Conservation (phyloP, 2,329 filamentous ascomycete genomes). For the Aquanectria penicillioides region DNA sequence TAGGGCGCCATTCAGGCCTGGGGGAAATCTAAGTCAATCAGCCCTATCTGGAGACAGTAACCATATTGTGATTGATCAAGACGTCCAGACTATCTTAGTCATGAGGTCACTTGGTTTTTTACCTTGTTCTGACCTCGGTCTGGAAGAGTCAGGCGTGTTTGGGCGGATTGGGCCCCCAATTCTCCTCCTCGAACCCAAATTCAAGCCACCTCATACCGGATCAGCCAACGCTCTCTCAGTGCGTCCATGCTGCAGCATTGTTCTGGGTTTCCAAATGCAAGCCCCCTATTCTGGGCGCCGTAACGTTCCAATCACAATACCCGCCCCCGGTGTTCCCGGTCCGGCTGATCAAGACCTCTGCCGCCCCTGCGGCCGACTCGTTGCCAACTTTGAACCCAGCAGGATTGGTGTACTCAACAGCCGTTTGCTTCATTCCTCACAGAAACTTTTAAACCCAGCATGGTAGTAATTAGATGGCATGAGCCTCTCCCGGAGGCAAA, state of each 20-base stretch:
- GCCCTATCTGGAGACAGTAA: not conserved
- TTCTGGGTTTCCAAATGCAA: constrained; percentile 28
- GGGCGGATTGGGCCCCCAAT: constrained; percentile 20
- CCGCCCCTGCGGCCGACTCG: constrained; percentile 6
- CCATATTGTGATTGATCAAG: not conserved
- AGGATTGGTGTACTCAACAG: no score
- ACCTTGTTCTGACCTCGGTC: constrained; percentile 3
- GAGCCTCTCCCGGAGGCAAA: constrained; percentile 18
- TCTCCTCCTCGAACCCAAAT: constrained; percentile 30
- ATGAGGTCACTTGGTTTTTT: not conserved
- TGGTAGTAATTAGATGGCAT: not conserved
- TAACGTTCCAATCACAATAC: constrained; percentile 22
- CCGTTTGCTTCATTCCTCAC: not conserved
- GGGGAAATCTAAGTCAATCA: no score
- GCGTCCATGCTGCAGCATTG: constrained; percentile 17
- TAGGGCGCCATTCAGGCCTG: no score
- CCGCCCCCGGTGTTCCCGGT: constrained; percentile 5
- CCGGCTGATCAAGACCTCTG: constrained; percentile 19
- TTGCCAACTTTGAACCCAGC: constrained; percentile 11
- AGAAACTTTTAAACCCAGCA: not conserved
- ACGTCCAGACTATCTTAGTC: not conserved
- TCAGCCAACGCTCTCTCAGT: constrained; percentile 23
- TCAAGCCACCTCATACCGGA: constrained; percentile 34
- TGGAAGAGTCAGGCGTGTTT: constrained; percentile 23
- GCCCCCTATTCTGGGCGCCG: not conserved